phyloP scores from a whole-genome alignment of 495 filamentous ascomycete genomes.

The Hypoxylon lienhwacheense region DNA sequence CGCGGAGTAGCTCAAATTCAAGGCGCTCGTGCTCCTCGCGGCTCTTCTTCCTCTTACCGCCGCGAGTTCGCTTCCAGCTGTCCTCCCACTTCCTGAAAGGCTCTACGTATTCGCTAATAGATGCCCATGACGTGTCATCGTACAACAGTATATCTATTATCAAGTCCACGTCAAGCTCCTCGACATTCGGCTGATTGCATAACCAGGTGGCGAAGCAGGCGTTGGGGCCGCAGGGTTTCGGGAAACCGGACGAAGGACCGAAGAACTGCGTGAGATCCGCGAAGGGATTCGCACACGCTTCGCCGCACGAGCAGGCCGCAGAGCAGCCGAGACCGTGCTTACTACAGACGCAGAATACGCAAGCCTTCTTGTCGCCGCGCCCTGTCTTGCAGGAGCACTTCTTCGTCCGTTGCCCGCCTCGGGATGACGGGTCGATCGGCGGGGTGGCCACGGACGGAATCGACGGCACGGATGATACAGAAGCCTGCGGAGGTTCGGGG shows the following conservation, averaged over 20 bases:
- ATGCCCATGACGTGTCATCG: constrained; percentile 37
- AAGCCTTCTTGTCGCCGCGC: constrained; percentile 38
- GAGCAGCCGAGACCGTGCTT: constrained; percentile 33
- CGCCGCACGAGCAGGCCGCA: constrained; percentile 32
- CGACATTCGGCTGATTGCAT: constrained; percentile 37
- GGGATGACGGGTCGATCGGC: constrained; percentile 27
- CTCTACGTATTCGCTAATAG: constrained; percentile 32
- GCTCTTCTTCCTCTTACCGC: constrained; percentile 33
- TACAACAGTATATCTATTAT: constrained; percentile 40
- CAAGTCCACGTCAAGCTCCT: constrained; percentile 36
- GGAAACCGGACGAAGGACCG: constrained; percentile 25
- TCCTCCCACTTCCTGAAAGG: constrained; percentile 39
- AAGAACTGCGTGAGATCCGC: constrained; percentile 37
- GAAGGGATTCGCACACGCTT: constrained; percentile 36
- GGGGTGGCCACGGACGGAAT: constrained; percentile 38
- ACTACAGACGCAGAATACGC: constrained; percentile 37
- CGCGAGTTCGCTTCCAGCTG: constrained; percentile 33
- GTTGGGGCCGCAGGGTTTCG: constrained; percentile 36
- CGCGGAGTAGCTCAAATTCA: constrained; percentile 37
- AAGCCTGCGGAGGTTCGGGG: constrained; percentile 23
- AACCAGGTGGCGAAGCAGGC: constrained; percentile 39
- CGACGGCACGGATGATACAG: constrained; percentile 24
- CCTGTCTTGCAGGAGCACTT: constrained; percentile 37
- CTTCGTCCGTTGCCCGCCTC: constrained; percentile 20
- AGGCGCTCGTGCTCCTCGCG: constrained; percentile 37